Base-by-base conservation (phyloP, 345 rosid genomes). In the Gossypium stocksii region DNA sequence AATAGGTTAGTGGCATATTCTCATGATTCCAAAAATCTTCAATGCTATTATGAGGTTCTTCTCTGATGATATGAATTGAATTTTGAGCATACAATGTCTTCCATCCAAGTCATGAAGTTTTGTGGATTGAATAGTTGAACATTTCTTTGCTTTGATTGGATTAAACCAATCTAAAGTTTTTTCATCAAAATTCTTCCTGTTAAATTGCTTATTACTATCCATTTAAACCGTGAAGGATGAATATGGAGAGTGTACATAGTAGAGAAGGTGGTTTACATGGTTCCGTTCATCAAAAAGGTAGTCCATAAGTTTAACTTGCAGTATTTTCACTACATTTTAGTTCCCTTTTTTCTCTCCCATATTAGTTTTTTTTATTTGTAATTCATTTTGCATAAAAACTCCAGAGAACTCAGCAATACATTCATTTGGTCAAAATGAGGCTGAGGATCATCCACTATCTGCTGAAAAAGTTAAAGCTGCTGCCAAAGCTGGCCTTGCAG, bases 401-500 rank as follows among this genome's bases (percentile, higher is more conserved):
- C 66, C 71, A 76, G 87, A 83, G 58, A 68, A 68, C 41, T 25
- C 44, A 0, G 75, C 82, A 48, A 63, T 22, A 19, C 85, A 74
- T 69, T 70, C 85, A 66, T 54, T 82, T 78, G 60, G 77, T 79
- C 90, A 86, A 79, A 90, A 86, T 53, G 91, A 88, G 78, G 79
- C 76, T 0, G 87, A 84, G 75, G 78, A 22, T 52, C 80, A 83
- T 48, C 80, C 91, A 72, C 20, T 93, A 56, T 83, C 97, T 73
- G 75, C 83, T 29, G 97, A 90, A 71, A 90, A 88, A 71, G 93
- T 90, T 46, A 83, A 88, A 86, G 83, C 82, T 61, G 98, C 98
- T 65, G 94, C 96, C 17, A 83, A 84, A 86, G 93, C 84, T 53
- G 99, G 99, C 78, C 91, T 95, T 82, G 82, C 97, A 77, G 97